phyloP scores from a whole-genome alignment of 345 rosid species.

The Aquilaria malaccensis region DNA sequence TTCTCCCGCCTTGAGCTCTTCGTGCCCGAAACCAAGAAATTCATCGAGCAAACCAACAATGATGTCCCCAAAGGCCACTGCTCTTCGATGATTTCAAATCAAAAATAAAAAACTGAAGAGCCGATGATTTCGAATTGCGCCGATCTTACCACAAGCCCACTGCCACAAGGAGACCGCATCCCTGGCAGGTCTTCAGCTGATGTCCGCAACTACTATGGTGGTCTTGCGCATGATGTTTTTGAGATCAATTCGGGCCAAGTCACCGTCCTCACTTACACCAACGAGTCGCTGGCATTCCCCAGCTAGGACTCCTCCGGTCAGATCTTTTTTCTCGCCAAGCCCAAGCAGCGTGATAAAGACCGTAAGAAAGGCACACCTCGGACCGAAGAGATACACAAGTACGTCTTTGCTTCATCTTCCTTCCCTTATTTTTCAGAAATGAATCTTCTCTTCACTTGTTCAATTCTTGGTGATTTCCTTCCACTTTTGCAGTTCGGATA shows the following conservation, averaged over 20 bases:
- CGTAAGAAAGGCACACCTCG: constrained; percentile 78
- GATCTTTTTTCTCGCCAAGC: constrained; percentile 31
- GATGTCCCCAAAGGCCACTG: too few species aligned
- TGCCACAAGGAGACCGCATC: constrained; percentile 57
- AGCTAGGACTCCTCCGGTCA: constrained; percentile 28
- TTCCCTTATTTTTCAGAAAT: neutral
- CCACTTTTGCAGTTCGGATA: neutral
- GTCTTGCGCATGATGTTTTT: constrained; percentile 42
- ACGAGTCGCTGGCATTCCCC: constrained; percentile 23
- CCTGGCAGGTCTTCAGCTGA: constrained; percentile 40
- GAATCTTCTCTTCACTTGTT: neutral
- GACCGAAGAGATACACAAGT: constrained; percentile 61
- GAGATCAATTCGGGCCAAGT: constrained; percentile 71
- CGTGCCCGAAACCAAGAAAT: too few species aligned
- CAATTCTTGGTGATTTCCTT: neutral
- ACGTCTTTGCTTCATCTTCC: neutral
- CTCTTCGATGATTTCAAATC: too few species aligned
- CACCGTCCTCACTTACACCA: constrained; percentile 46
- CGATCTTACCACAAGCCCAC: constrained; percentile 13
- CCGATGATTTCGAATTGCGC: too few species aligned
- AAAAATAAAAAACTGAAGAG: too few species aligned
- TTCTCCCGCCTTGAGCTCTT: too few species aligned
- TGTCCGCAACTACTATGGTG: constrained; percentile 52
- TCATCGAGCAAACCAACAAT: too few species aligned
- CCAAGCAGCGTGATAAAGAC: constrained; percentile 27